Conservation (phyloP, 73 alveolate species). For the Tetrahymena thermophila region DNA sequence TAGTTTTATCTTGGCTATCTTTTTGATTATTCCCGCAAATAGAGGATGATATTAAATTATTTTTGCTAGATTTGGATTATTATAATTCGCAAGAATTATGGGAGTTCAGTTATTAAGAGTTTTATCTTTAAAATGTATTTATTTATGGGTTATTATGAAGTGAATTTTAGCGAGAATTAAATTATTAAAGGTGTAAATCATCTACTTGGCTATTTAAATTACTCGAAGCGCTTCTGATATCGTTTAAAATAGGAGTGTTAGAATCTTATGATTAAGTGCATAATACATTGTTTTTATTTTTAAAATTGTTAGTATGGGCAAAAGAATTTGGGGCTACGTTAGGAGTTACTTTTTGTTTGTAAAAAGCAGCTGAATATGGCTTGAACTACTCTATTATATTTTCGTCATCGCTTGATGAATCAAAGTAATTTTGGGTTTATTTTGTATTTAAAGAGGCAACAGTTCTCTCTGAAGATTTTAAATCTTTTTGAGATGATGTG, state of each 20-base stretch:
- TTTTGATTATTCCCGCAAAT: not conserved
- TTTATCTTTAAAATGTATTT: not conserved
- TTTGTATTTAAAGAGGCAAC: not conserved
- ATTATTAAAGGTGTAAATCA: not conserved
- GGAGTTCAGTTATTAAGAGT: not conserved
- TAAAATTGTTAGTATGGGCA: not conserved
- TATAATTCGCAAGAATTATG: not conserved
- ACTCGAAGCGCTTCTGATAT: not conserved
- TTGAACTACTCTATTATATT: not conserved
- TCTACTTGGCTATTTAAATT: not conserved
- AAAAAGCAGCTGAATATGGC: not conserved
- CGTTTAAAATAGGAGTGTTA: not conserved
- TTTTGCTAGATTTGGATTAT: not conserved
- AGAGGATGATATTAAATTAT: not conserved
- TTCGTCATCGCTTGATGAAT: not conserved
- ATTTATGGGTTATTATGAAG: not conserved
- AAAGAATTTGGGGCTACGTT: not conserved
- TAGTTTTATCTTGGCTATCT: not conserved
- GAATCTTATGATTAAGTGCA: not conserved
- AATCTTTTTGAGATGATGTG: not conserved
- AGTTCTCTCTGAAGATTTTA: not conserved
- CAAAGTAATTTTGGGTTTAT: not conserved
- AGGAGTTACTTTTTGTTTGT: not conserved
- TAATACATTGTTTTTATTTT: not conserved
- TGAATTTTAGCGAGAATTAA: not conserved